Evolutionary conservation across 1,284 basidiomycete species (phyloP).

Genomic region (Schizophyllum amplum): DNA sequence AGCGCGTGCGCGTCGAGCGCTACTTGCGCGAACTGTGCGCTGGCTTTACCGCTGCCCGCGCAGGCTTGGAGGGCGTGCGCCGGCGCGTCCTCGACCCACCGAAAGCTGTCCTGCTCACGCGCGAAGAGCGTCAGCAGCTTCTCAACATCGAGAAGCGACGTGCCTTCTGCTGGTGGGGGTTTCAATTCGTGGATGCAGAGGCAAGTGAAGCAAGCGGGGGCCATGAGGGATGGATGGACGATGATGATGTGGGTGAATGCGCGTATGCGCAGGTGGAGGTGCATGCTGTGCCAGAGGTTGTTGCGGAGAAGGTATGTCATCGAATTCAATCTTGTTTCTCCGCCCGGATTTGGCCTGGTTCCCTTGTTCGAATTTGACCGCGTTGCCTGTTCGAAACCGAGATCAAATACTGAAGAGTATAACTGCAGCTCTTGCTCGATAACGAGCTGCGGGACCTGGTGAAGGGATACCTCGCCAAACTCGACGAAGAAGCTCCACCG

Average conservation of each 20-base stretch:
- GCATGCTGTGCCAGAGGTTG: slow-evolving; percentile 50
- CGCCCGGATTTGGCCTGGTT: too few relatives aligned
- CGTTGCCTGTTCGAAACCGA: too few relatives aligned
- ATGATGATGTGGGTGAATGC: slow-evolving; percentile 23
- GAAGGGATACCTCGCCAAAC: slow-evolving; percentile 51
- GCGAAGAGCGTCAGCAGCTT: slow-evolving; percentile 49
- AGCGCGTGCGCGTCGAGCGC: slow-evolving; percentile 83
- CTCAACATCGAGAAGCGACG: slow-evolving; percentile 29
- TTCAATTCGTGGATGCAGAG: slow-evolving; percentile 43
- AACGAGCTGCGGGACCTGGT: slow-evolving; percentile 62
- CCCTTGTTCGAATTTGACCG: too few relatives aligned
- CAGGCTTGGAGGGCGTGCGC: slow-evolving; percentile 16
- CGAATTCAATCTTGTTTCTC: slow-evolving; percentile 7
- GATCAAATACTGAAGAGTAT: background rate
- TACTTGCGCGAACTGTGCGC: slow-evolving; percentile 65
- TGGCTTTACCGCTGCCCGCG: slow-evolving; percentile 39
- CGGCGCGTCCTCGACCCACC: slow-evolving; percentile 36
- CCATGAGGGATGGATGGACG: slow-evolving; percentile 17
- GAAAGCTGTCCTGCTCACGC: slow-evolving; percentile 53
- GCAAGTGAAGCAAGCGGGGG: slow-evolving; percentile 15
- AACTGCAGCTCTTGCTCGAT: slow-evolving; percentile 46
- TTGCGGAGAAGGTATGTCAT: slow-evolving; percentile 56
- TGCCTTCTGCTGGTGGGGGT: slow-evolving; percentile 67
- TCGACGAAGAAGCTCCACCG: slow-evolving; percentile 18
- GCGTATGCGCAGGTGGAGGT: slow-evolving; percentile 55